Evolutionary conservation across 2,329 filamentous ascomycete species (phyloP).

Genomic region (Dothistroma septosporum): DNA sequence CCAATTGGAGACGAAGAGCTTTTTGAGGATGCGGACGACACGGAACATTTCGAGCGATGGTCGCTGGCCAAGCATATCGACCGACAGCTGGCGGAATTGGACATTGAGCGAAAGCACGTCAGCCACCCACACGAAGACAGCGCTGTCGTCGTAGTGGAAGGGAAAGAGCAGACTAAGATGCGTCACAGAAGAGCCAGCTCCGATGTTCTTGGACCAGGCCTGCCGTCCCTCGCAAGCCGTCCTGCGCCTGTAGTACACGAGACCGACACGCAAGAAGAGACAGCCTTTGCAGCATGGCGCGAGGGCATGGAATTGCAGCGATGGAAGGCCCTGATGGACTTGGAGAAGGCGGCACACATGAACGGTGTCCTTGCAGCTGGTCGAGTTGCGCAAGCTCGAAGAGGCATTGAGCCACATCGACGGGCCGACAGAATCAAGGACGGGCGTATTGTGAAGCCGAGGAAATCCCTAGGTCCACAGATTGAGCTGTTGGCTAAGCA

Average conservation of each 20-base stretch:
- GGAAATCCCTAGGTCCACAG: not conserved
- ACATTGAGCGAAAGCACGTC: not conserved
- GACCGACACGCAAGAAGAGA: not conserved
- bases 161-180: not conserved
- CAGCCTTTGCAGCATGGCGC: not conserved
- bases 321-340: not conserved
- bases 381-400: not conserved
- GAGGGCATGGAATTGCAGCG: conserved; percentile 2
- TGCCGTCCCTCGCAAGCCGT: not conserved
- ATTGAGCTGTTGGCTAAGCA: conserved; percentile 1
- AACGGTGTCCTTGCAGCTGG: conserved; percentile 1
- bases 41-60: not conserved
- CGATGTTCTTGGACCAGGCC: not conserved
- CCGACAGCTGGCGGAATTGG: not conserved
- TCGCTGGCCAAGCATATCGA: conserved; percentile 1
- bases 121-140: conserved; percentile 1
- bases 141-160: not conserved
- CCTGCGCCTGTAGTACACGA: not conserved
- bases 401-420: not conserved
- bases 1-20: not conserved
- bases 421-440: not conserved
- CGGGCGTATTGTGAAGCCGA: not conserved
- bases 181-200: not conserved
- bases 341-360: not conserved
- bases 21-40: not conserved